Evolutionary conservation across 202 grass and related monocot genomes (phyloP).

Genomic region (Brachypodium distachyon): DNA sequence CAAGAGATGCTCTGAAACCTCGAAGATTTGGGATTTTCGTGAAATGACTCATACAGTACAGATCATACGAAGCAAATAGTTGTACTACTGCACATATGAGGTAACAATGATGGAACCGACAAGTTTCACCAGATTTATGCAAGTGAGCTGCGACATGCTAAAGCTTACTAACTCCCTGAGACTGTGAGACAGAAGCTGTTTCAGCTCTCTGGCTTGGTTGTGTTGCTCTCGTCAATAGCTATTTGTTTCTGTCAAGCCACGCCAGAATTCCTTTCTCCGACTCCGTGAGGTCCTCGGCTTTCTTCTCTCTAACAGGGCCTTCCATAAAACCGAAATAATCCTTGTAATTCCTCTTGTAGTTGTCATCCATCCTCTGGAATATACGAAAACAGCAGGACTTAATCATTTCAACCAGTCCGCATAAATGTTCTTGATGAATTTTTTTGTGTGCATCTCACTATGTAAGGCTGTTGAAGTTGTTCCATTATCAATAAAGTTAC

Average conservation of each 20-base stretch:
- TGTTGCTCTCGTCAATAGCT: not conserved
- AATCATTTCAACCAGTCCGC: not conserved
- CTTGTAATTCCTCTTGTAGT: slow-evolving; percentile 80
- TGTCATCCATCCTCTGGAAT: slow-evolving; percentile 68
- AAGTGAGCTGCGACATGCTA: not conserved
- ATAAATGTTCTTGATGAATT: not conserved
- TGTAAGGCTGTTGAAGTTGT: too few species aligned
- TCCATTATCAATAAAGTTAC: not conserved
- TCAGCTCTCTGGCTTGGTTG: not conserved
- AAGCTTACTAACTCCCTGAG: not conserved
- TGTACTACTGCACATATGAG: not conserved
- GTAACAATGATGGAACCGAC: not conserved
- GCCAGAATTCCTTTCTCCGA: slow-evolving; percentile 73
- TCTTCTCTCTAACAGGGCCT: slow-evolving; percentile 49
- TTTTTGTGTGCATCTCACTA: too few species aligned
- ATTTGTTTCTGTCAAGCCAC: slow-evolving; percentile 84
- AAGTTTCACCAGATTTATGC: not conserved
- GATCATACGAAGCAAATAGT: not conserved
- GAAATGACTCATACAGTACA: not conserved
- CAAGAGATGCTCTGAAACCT: too few species aligned
- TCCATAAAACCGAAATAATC: slow-evolving; percentile 87
- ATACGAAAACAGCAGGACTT: not conserved
- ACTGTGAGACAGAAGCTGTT: not conserved
- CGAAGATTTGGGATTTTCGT: too few species aligned
- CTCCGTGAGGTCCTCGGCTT: slow-evolving; percentile 51